Base-by-base conservation (phyloP, 129 eudicot species). In the Lactuca saligna region DNA sequence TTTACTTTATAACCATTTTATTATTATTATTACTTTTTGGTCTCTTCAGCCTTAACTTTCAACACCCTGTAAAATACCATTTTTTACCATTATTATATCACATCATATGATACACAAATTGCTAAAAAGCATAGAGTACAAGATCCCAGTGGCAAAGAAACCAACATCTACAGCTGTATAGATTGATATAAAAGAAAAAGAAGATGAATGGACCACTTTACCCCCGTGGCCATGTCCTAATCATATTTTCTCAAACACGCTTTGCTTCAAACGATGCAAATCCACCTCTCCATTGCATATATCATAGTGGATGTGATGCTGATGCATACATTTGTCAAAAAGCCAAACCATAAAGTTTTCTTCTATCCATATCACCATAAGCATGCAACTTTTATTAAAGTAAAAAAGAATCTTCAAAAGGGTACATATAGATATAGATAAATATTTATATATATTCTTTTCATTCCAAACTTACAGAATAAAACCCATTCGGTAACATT, bases 211-310 rank as follows among this genome's bases (percentile, higher is more conserved):
- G 3, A 32, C 42, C 63, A 53, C 86, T 87, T 87, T 87, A 68
- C 68, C 66, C 82, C 69, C 80, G 72, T 74, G 85, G 84, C 73
- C 68, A 64, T 62, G 61, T 78, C 53, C 66, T 71, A 69, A 87
- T 84, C 77, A 87, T 78, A 69, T 73, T 73, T 65, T 80, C 86
- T 48, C 75, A 9, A 66, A 75, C 83, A 81, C 80, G 84, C 86
- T 79, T 82, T 79, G 78, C 50, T 81, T 68, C 71, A 61, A 12
- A 71, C 79, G 71, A 70, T 70, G 80, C 79, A 78, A 74, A 20
- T 57, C 75, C 70, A 65, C 73, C 44, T 58, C 71, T 32, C 16
- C 29, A 25, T 25, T 25, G 34, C 68, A 51, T 61, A 57, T 73
- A 51, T 42, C 49, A 20, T 57, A 73, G 55, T 57, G 69, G 80